A percentile compares a stretch with the other conserved stretches of the same genome.
Conservation (phyloP, 2,329 filamentous ascomycete species). For the Paraphaeosphaeria minitans region DNA sequence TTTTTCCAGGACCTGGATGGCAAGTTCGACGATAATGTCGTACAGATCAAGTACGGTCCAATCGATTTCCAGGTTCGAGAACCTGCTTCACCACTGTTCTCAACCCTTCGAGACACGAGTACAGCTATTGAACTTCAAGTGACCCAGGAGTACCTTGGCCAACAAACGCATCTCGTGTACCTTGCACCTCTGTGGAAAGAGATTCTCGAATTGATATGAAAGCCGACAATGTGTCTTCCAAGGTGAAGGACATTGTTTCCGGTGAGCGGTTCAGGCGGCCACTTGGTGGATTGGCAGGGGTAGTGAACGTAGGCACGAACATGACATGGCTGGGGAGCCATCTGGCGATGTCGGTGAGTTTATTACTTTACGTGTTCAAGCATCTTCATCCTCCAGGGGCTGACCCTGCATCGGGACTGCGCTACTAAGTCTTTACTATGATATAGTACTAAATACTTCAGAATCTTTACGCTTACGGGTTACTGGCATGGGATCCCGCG, state of each 20-base stretch:
- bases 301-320: constrained; percentile 70
- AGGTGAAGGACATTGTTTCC: constrained; percentile 64
- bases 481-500: constrained; percentile 67
- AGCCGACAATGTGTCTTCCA: constrained; percentile 61
- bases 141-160: constrained; percentile 72
- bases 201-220: constrained; percentile 71
- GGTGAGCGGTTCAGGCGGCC: constrained; percentile 63
- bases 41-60: constrained; percentile 76
- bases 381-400: too few relatives aligned
- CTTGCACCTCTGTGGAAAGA: constrained; percentile 71
- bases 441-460: constrained; percentile 50
- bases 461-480: constrained; percentile 71
- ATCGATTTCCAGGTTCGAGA: constrained; percentile 78
- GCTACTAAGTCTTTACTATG: not conserved
- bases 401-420: not conserved
- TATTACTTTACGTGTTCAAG: not conserved
- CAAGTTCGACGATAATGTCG: constrained; percentile 71
- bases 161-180: constrained; percentile 72
- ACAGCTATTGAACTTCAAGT: constrained; percentile 69
- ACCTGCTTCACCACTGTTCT: constrained; percentile 68
- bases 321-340: constrained; percentile 72
- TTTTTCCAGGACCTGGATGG: constrained; percentile 69
- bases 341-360: constrained; percentile 61
- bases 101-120: constrained; percentile 54
- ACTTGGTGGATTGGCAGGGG: constrained; percentile 67